Evolutionary conservation across 305 asterid species (phyloP), one percentile per base, ranked within the genome.

Genomic region (Fraxinus dipetala): DNA sequence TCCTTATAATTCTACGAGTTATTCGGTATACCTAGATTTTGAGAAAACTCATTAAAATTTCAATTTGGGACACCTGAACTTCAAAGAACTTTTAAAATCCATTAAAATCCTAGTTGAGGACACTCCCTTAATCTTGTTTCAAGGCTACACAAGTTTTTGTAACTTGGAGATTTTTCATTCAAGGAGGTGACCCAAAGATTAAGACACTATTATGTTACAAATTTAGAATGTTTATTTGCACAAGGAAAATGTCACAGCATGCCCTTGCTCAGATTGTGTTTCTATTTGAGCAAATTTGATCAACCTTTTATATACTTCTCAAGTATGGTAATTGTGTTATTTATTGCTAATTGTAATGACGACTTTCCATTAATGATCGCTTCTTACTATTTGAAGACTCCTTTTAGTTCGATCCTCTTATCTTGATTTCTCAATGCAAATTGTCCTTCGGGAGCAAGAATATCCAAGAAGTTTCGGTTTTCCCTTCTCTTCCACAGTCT

Each of bases 271-370:
- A 51, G 61, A 69, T 31, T 2, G 16, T 82, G 77, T 73, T 56
- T 85, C 76, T 59, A n/a, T 36, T 51, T 70, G 34, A 79, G 74
- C 51, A 67, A 13, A 72, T 43, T 75, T 30, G 34, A 38, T 73
- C 2, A 72, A 36, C 67, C 26, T 35, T 32, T 76, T 80, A 48
- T 24, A 2, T 48, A 30, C 32, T 73, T 63, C 26, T 43, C 75
- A 28, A 31, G 67, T 69, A 38, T 36, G 69, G 24, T 48, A 67
- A 20, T 6, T 38, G 48, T 31, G 74, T 51, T 65, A 13, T n/a
- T 72, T 72, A 34, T 63, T 74, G 75, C 35, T 79, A 38, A 56
- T 16, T 18, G 2, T 56, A n/a, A n/a, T n/a, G 11, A 18, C 20
- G 13, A 56, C 28, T n/a, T 56, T 18, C 67, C 2, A 56, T 54